phyloP scores from a whole-genome alignment of 805 yeast species.

The Wickerhamiella australiensis region DNA sequence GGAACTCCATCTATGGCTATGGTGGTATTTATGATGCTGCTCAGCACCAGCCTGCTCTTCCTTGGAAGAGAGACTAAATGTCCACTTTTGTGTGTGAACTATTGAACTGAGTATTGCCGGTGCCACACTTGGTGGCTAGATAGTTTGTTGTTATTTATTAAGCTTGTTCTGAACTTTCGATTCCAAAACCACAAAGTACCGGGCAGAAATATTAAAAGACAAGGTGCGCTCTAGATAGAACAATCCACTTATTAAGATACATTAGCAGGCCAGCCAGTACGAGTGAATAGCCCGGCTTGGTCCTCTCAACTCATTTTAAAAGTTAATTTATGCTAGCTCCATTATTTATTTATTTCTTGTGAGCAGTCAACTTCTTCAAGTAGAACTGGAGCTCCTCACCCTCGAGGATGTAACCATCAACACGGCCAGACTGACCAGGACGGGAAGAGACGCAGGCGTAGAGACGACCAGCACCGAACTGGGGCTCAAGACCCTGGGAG shows the following conservation, averaged over 20 bases:
- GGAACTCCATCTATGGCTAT: conserved; percentile 49
- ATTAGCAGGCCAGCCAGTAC: no score
- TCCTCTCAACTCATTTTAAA: no score
- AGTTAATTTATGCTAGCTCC: conserved; percentile 12
- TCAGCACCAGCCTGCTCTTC: conserved; percentile 17
- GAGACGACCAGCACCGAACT: conserved; percentile 97
- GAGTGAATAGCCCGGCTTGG: neutral
- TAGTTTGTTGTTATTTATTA: no score
- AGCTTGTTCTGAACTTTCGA: no score
- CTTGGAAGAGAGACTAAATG: conserved; percentile 22
- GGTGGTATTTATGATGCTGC: conserved; percentile 54
- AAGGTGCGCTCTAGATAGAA: no score
- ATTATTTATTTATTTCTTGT: conserved; percentile 61
- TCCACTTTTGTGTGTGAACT: neutral
- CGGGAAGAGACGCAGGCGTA: conserved; percentile 98
- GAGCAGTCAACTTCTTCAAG: conserved; percentile 97
- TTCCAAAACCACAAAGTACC: no score
- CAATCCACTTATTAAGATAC: no score
- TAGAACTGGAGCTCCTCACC: conserved; percentile 99
- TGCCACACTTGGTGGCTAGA: no score
- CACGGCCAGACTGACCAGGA: conserved; percentile 99
- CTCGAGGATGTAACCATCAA: conserved; percentile 99
- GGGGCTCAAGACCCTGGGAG: conserved; percentile 84
- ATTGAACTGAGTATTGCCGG: neutral
- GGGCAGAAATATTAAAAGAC: no score